Conservation (phyloP, 805 yeast species). For the Candida dajiaensis region DNA sequence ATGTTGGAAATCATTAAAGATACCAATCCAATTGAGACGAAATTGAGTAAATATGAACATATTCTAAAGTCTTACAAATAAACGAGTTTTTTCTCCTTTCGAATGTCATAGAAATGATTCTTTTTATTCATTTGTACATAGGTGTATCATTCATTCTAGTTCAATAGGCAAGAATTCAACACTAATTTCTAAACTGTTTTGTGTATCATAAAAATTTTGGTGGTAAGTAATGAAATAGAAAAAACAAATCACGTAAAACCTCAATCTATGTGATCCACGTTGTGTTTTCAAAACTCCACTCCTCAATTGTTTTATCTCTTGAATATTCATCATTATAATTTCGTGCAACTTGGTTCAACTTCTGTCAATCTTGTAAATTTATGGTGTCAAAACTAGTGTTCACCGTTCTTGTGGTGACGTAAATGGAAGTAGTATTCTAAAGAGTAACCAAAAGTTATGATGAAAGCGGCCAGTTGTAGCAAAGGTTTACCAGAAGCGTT, state of each 20-base stretch:
- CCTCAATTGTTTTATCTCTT: not conserved
- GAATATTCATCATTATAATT: not conserved
- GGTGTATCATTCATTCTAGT: not conserved
- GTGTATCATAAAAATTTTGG: not conserved
- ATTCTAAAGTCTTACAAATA: not conserved
- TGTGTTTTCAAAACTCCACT: not conserved
- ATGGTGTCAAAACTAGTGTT: slow-evolving; percentile 26
- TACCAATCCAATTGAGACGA: not conserved
- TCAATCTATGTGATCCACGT: not conserved
- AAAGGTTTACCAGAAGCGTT: slow-evolving; percentile 82
- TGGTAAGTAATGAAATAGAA: not conserved
- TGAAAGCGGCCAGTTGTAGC: slow-evolving; percentile 64
- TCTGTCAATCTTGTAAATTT: not conserved
- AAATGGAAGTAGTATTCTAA: slow-evolving; percentile 92
- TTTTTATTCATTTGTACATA: not conserved
- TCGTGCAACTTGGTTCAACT: not conserved
- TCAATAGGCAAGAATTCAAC: not conserved
- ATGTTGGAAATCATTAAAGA: slow-evolving; percentile 38
- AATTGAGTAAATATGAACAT: slow-evolving; percentile 1
- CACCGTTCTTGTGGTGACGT: slow-evolving; percentile 50
- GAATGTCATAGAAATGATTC: not conserved
- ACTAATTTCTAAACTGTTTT: not conserved
- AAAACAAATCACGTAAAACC: not conserved
- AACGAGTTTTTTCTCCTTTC: not conserved
- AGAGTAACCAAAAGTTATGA: slow-evolving; percentile 77